Percentiles rank a stretch among this genome's conserved stretches.
phyloP scores from a whole-genome alignment of 2,329 filamentous ascomycete species.

The Coniochaeta hoffmannii region DNA sequence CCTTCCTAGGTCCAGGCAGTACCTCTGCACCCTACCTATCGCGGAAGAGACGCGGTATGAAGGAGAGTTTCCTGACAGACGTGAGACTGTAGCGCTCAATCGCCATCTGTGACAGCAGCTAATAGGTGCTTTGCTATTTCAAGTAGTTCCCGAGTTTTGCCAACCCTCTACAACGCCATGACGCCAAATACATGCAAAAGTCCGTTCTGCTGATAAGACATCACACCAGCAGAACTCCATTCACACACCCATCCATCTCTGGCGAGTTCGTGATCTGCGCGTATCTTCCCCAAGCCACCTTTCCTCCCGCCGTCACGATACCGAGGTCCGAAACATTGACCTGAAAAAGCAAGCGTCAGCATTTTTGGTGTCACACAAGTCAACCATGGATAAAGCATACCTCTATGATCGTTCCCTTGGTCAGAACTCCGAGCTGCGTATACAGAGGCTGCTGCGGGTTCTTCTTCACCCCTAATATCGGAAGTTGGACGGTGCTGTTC shows the following conservation, averaged over 20 bases:
- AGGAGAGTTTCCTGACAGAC: too few species aligned
- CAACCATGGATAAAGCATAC: background rate
- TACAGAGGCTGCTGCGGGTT: constrained; percentile 74
- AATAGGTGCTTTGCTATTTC: background rate
- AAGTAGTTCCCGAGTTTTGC: background rate
- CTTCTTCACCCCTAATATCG: constrained; percentile 62
- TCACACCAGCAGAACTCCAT: constrained; percentile 21
- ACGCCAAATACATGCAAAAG: constrained; percentile 1
- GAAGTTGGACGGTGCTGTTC: constrained; percentile 68
- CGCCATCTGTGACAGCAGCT: too few species aligned
- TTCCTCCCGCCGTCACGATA: constrained; percentile 82
- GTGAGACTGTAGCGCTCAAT: too few species aligned
- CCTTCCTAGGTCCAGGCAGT: too few species aligned
- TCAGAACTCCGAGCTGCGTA: constrained; percentile 85
- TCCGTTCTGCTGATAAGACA: background rate
- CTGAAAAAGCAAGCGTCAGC: background rate
- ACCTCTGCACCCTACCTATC: too few species aligned
- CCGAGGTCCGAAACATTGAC: constrained; percentile 92
- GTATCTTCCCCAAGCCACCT: constrained; percentile 87
- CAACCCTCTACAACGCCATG: background rate
- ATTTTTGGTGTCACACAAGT: background rate
- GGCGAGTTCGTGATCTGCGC: constrained; percentile 59
- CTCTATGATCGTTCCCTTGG: constrained; percentile 71
- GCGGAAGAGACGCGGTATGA: too few species aligned
- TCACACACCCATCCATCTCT: constrained; percentile 27